Base-by-base conservation (phyloP, 2,329 filamentous ascomycete genomes). In the Aspergillus intermedius region DNA sequence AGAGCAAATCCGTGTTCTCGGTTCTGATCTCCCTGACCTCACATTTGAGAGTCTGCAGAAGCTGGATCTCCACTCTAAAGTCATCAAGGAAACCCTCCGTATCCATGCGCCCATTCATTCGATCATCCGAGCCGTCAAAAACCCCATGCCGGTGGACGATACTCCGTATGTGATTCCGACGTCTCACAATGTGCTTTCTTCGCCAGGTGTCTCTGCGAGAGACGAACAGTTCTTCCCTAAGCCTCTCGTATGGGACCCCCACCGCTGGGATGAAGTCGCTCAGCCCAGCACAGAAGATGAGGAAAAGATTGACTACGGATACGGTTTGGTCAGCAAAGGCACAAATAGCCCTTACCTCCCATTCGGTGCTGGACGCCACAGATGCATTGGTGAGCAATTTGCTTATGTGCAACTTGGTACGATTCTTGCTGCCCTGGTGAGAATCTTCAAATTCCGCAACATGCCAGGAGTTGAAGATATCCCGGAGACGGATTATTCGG, bases 301-400 rank as follows among this genome's bases (percentile, higher is more conserved):
- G 62, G 87, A 86, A 73, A 89, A 88, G 73, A 80, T 91, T 52
- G 91, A 96, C 67, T 96, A 96, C 67, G 91, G 91, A 30, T 96
- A 95, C 69, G 91, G 91, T 53, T 76, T 95, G 45, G 87, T 96
- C 57, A 91, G 83, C 77, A 95, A 96, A 77, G 91, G 91, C 48
- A 85, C 88, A 12, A 82, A 82, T 51, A 94, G 87, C 46, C 91
- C 91, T 0, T 97, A 96, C 68, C 81, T 97, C 43, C 91, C 91
- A 2, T 97, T 97, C 65, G 91, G 91, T 50, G 91, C 91, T 25
- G 91, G 91, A 39, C 79, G 91, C 58, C 91, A 97, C 72, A 80
- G 91, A 57, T 97, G 91, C 72, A 96, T 97, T 64, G 91, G 91
- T 56, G 91, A 97, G 77, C 89, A 95, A 64, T 97, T 96, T 68